Base-by-base conservation (phyloP, 495 filamentous ascomycete genomes). In the Penicillium daleae region DNA sequence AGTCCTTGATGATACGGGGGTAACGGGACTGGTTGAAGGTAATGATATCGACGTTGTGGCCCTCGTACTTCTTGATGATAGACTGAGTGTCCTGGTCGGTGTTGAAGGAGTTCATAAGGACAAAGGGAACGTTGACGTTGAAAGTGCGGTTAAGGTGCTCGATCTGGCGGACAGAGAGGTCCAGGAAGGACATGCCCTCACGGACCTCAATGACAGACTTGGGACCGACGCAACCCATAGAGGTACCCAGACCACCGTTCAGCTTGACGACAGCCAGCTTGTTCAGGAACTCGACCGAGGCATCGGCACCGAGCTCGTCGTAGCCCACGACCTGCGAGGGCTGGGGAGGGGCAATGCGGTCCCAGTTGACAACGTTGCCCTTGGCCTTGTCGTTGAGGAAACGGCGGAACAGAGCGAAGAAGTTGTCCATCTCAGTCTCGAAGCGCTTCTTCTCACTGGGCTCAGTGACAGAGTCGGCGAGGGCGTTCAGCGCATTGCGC, bases 41-140 rank as follows among this genome's bases (percentile, higher is more conserved):
- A 75, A 97, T 85, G 75, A 99, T 97, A 77, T 98, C 94, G 69
- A 99, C 94, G 71, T 97, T 97, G 86, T 99, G 96, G 65, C 95
- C 96, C 82, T 99, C 94, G 82, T 99, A 99, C 83, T 99, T 99
- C 89, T 98, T 98, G 82, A 99, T 99, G 81, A 99, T 99, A 76
- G 91, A 95, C 66, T 92, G 90, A 61, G 95, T 99, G 75, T 99
- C 95, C 70, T 94, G 88, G 78, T 98, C 92, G 74, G 95, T 99
- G 86, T 99, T 99, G 90, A 99, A 99, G 59, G 95, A 98, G 87
- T 99, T 99, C 95, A 99, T 99, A 73, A 99, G 87, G 65, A 99
- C 90, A 81, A 99, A 97, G 44, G 95, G 95, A 22, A 99, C 95
- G 76, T 97, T 97, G 78, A 96, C 92, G 68, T 90, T 87, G 82